Base-by-base conservation (phyloP, 495 filamentous ascomycete genomes). In the Penicillium canariense region DNA sequence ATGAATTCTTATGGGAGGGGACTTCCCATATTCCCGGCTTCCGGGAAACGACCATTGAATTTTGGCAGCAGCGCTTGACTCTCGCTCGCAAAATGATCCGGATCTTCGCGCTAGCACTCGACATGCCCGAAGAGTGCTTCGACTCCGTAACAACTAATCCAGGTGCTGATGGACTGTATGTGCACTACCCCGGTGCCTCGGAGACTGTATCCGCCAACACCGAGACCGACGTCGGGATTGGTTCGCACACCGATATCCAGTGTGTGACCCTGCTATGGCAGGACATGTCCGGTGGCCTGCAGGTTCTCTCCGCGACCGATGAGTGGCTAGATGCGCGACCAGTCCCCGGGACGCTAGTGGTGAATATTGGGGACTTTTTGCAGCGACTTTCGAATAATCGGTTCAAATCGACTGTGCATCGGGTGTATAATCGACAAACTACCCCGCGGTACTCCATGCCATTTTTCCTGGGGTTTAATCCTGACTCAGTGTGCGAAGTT, bases 361-460 rank as follows among this genome's bases (percentile, higher is more conserved):
- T 88, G 30, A 87, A 87, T 64, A 81, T 88, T 50, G 84, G 82
- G 0, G 84, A 86, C 59, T 82, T 84, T 58, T 70, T 87, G 70
- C 79, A 82, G 74, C 69, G 82, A 9, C 73, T 84, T 46, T 84
- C 79, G 23, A 87, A 87, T 57, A 79, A 83, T 60, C 63, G 69
- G 48, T 83, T 84, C 55, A 80, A 78, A 58, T 83, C 78, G 7
- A 86, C 81, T 0, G 76, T 85, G 42, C 83, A 84, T 59, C 68
- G 82, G 12, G 82, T 84, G 15, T 77, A 69, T 65, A 84, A 79
- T 48, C 63, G 68, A 11, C 69, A 68, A 46, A 63, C 40, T n/a
- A 66, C 54, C n/a, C 76, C 71, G 32, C 67, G 76, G 31, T 83
- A 77, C 54, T 83, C 77, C 36, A 84, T 87, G 66, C 81, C 83